Evolutionary conservation across 768 basidiomycete genomes (phyloP).

Genomic region (Suillus discolor): DNA sequence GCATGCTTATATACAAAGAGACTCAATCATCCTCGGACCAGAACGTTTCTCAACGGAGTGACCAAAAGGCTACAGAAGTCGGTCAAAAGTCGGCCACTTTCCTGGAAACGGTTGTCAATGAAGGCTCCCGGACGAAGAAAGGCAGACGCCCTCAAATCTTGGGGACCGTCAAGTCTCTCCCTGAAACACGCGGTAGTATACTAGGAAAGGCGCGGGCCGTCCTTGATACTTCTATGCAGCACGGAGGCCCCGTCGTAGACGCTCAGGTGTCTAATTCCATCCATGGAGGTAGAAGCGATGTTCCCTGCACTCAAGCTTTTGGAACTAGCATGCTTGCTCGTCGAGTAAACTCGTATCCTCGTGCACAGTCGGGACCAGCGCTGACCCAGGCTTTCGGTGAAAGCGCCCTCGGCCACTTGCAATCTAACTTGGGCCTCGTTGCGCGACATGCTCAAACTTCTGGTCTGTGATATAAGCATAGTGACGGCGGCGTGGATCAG

Average conservation of each 20-base stretch:
- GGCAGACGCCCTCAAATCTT: slow-evolving; percentile 37
- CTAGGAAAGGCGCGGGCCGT: slow-evolving; percentile 40
- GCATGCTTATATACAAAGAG: slow-evolving; percentile 53
- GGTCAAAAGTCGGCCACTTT: slow-evolving; percentile 43
- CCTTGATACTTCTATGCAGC: slow-evolving; percentile 23
- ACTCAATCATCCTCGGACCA: slow-evolving; percentile 27
- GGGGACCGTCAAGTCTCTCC: slow-evolving; percentile 48
- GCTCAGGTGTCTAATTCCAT: slow-evolving; percentile 14
- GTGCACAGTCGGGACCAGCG: slow-evolving; percentile 14
- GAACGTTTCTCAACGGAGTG: slow-evolving; percentile 19
- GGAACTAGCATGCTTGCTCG: slow-evolving; percentile 31
- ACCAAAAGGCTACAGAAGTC: slow-evolving; percentile 18
- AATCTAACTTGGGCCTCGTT: neutral
- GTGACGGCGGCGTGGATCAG: neutral
- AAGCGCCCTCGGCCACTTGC: slow-evolving; percentile 35
- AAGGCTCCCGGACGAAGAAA: slow-evolving; percentile 50
- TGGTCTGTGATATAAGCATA: neutral
- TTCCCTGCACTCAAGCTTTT: slow-evolving; percentile 36
- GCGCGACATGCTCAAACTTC: neutral
- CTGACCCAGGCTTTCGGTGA: slow-evolving; percentile 43
- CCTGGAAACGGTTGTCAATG: slow-evolving; percentile 54
- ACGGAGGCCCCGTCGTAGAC: neutral
- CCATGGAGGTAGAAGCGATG: slow-evolving; percentile 6
- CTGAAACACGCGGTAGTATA: slow-evolving; percentile 48
- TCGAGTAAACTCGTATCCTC: slow-evolving; percentile 2